Percentiles rank a stretch among this genome's conserved stretches.
These are phyloP conservation scores for Pterocarpus santalinus DNA, from an alignment of 306 rosid species.

Conservation along the genomic window DNA sequence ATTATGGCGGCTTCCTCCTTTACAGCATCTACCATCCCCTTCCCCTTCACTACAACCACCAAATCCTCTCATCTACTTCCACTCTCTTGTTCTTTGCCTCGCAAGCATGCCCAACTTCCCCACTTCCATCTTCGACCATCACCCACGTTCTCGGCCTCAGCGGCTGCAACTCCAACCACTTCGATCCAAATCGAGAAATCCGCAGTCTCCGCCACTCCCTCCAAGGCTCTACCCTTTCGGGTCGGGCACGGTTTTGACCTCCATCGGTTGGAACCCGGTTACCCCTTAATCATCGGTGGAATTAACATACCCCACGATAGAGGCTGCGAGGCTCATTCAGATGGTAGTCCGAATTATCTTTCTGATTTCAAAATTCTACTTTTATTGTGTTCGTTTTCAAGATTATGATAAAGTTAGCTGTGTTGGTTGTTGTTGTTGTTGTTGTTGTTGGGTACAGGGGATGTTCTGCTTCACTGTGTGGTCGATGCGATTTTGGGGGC, in stretches of 20 bases:
- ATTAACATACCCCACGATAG: conserved; percentile 85
- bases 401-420: not conserved
- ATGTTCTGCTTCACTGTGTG: conserved; percentile 94
- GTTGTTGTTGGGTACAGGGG: conserved; percentile 60
- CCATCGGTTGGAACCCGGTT: conserved; percentile 90
- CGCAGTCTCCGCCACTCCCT: conserved; percentile 52
- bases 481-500: conserved; percentile 97
- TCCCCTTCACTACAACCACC: conserved; percentile 24
- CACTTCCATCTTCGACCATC: conserved; percentile 45
- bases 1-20: conserved; percentile 59
- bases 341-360: conserved; percentile 59
- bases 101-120: conserved; percentile 16
- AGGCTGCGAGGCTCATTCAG: conserved; percentile 99
- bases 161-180: conserved; percentile 54
- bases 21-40: conserved; percentile 47
- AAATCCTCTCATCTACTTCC: conserved; percentile 33
- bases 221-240: conserved; percentile 81
- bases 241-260: conserved; percentile 97
- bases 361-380: not conserved
- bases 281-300: conserved; percentile 95
- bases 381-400: not conserved
- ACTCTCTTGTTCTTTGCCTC: conserved; percentile 49
- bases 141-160: conserved; percentile 34
- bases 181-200: conserved; percentile 51
- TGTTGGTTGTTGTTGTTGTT: conserved; percentile 21